Conservation (phyloP, 805 yeast species). For the Naumovozyma castellii region DNA sequence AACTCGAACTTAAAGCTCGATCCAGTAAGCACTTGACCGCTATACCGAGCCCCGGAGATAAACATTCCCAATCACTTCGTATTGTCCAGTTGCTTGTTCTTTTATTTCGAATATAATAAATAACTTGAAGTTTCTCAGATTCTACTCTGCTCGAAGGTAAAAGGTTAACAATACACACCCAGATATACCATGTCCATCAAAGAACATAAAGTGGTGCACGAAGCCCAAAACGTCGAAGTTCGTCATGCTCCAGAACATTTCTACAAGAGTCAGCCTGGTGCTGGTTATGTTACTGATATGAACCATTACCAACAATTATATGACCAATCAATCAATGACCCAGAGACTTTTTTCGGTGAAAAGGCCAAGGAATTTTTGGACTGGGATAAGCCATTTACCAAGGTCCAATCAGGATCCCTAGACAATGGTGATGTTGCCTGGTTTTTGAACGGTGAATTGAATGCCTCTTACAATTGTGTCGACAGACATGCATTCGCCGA, state of each 20-base stretch:
- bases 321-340: slow-evolving; percentile 69
- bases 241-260: slow-evolving; percentile 33
- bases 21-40: no score
- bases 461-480: slow-evolving; percentile 88
- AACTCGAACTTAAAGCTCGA: no score
- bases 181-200: slow-evolving; percentile 3
- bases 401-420: slow-evolving; percentile 47
- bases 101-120: no score
- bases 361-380: slow-evolving; percentile 60
- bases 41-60: no score
- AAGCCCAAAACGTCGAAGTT: slow-evolving; percentile 30
- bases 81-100: no score
- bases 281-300: slow-evolving; percentile 44
- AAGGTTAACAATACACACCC: no score
- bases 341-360: slow-evolving; percentile 73
- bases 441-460: slow-evolving; percentile 88
- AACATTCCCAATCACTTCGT: no score
- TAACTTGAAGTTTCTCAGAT: no score
- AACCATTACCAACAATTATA: slow-evolving; percentile 68
- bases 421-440: slow-evolving; percentile 78
- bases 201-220: slow-evolving; percentile 33
- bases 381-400: slow-evolving; percentile 67
- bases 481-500: slow-evolving; percentile 87
- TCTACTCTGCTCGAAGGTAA: no score
- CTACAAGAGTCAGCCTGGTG: slow-evolving; percentile 32